Evolutionary conservation across 163 green algal species (phyloP), one percentile per base, ranked within the genome.

Genomic region (Scenedesmus sp.): DNA sequence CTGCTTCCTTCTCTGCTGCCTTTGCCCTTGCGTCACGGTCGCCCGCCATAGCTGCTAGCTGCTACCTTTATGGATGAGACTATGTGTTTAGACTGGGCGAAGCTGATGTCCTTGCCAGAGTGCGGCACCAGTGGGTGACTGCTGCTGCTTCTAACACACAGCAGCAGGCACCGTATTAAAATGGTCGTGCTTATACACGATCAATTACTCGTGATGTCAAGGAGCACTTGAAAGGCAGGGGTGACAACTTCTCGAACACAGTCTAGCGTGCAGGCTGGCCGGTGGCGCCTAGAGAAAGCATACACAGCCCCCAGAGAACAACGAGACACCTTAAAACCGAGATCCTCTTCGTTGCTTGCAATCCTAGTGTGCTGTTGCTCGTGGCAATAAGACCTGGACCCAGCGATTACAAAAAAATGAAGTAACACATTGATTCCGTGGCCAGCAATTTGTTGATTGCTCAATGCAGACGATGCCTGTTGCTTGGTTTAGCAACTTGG

Each of bases 1-100:
- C 85, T 67, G 86, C 87, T 20, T 91, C 87, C 87, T 91, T 91
- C 57, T 86, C 74, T 55, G 74, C 87, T 76, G 87, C 87, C 76
- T 91, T 91, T 9, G 8, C 6, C 85, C 66, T 85, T 0, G 87
- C 76, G 26, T 91, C 87, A 26, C 87, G 59, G 46, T 87, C 67
- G 4, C 74, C 74, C 7, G 87, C 87, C 87, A 91, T 91, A 34
- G 73, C 52, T 2, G 4, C 23, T 52, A 52, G 46, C 70, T 79
- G 16, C 23, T 52, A 23, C 23, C 62, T 46, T n/a, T 64, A 62
- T 12, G 81, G 84, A 34, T 89, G 13, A 52, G 6, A 9, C 26
- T 13, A n/a, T 4, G 23, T 13, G 23, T 23, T 23, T 23, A 4
- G 3, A 23, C 12, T 6, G 23, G 70, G 52, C 52, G 12, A 18